phyloP scores from a whole-genome alignment of 257 asterid genomes.

The Agastache rugosa region DNA sequence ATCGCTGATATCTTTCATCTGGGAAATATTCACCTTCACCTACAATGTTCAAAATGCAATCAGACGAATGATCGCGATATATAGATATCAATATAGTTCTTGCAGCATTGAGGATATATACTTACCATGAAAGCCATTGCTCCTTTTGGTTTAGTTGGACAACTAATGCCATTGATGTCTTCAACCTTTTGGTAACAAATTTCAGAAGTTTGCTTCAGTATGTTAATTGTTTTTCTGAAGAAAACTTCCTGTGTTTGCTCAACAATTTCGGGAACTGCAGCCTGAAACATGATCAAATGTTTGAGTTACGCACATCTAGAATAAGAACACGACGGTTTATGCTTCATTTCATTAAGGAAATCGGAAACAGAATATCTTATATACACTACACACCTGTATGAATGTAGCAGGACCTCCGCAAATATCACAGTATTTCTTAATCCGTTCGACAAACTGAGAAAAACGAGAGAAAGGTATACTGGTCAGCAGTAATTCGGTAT shows the following conservation, averaged over 20 bases:
- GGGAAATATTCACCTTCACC: constrained; percentile 61
- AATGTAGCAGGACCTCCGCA: constrained; percentile 93
- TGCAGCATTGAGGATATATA: not conserved
- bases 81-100: not conserved
- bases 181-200: constrained; percentile 55
- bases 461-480: not conserved
- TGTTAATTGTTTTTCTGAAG: constrained; percentile 56
- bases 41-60: constrained; percentile 32
- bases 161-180: constrained; percentile 62
- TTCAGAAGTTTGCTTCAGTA: constrained; percentile 60
- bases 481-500: not conserved
- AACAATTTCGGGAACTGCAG: constrained; percentile 70
- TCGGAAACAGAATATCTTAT: not conserved
- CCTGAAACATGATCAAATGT: constrained; percentile 40
- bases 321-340: not conserved
- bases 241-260: constrained; percentile 69
- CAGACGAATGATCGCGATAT: not conserved
- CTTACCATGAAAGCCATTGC: constrained; percentile 76
- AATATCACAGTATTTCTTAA: constrained; percentile 80
- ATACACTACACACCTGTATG: constrained; percentile 59
- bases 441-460: constrained; percentile 75
- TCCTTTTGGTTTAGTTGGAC: constrained; percentile 71
- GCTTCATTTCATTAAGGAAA: not conserved
- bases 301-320: not conserved
- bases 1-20: constrained; percentile 62